These are phyloP conservation scores for Mucor plumbeus DNA, from an alignment of 371 early-diverging fungal species.

Conservation along the genomic window DNA sequence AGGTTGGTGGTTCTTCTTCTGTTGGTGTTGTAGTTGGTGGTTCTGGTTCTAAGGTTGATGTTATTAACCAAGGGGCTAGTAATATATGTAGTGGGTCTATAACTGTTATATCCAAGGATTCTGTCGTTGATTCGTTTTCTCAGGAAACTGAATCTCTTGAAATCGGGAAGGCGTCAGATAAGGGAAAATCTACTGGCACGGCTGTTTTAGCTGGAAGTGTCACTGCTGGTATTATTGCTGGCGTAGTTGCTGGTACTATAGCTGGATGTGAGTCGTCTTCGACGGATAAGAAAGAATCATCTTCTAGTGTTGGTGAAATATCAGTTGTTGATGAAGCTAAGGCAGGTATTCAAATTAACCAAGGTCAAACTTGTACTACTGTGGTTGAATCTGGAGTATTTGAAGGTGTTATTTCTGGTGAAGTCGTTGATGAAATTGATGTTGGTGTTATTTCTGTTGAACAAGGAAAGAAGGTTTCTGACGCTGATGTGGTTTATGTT, in stretches of 20 bases:
- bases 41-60: neutral
- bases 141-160: slow-evolving; percentile 9
- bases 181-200: neutral
- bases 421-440: neutral
- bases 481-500: slow-evolving; percentile 6
- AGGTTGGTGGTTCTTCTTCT: neutral
- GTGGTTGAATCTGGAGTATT: neutral
- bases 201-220: slow-evolving; percentile 1
- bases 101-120: neutral
- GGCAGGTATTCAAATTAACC: neutral
- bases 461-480: neutral
- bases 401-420: neutral
- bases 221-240: neutral
- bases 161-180: neutral
- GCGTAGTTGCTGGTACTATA: neutral
- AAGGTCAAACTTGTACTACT: neutral
- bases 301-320: neutral
- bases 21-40: slow-evolving; percentile 3
- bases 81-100: neutral
- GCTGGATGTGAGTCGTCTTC: neutral
- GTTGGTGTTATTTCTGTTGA: slow-evolving; percentile 8
- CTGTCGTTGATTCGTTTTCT: neutral
- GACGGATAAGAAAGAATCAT: neutral
- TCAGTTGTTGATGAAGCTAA: neutral
- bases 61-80: neutral